These are phyloP conservation scores for Venturia effusa DNA, from an alignment of 2,329 filamentous ascomycete species.

Conservation along the genomic window DNA sequence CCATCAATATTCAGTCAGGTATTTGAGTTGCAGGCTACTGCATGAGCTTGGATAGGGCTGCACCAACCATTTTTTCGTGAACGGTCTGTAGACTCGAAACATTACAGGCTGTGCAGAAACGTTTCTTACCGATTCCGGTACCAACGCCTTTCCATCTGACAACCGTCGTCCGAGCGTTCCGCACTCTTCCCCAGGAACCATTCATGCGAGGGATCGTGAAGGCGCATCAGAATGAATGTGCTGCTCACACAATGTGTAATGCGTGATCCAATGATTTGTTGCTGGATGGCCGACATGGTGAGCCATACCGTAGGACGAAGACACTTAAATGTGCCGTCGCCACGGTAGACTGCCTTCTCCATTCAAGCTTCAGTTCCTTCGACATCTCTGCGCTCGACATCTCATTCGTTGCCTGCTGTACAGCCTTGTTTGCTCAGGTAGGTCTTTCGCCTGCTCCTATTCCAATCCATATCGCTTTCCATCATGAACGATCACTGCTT, in stretches of 20 bases:
- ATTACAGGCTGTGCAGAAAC: neutral
- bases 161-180: neutral
- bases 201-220: neutral
- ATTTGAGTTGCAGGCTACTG: neutral
- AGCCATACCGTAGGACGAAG: neutral
- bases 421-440: neutral
- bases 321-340: neutral
- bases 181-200: neutral
- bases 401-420: neutral
- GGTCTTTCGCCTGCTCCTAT: neutral
- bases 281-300: neutral
- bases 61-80: neutral
- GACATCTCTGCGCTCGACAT: neutral
- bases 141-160: neutral
- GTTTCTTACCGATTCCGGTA: neutral
- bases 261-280: neutral
- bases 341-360: neutral
- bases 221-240: neutral
- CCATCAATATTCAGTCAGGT: neutral
- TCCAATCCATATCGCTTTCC: neutral
- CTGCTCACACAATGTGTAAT: neutral
- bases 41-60: neutral
- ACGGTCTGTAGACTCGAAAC: neutral
- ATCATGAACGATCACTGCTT: neutral
- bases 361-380: neutral